Evolutionary conservation across 164 flowering plant genomes (phyloP), one percentile per base, ranked within the genome.

Genomic region (Protea cynaroides): DNA sequence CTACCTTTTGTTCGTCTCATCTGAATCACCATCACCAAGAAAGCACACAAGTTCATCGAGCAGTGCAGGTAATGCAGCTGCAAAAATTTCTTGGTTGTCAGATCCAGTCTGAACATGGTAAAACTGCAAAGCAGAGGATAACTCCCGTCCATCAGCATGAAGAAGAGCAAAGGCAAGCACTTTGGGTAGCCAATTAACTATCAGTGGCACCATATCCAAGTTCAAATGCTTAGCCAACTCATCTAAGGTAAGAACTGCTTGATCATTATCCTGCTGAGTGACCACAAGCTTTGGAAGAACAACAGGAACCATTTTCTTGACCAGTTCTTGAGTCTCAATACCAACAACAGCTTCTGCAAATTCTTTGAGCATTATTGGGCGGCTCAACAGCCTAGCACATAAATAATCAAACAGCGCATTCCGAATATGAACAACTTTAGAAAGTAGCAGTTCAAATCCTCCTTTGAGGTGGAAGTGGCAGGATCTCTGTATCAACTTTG

Each of bases 41-140:
- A 88, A 95, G 82, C 99, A 91, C 29, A 95, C 75, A 75, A 95
- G 95, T 77, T 95, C 99, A 72, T 92, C 94, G 44, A 95, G 81
- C 69, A 95, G 90, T 68, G 94, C 97, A 62, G 97, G 96, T 72
- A 95, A 80, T 68, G 96, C 99, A 71, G 97, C 99, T 58, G 92
- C 87, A 83, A 92, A 92, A 22, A 95, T 86, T 73, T 92, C 97
- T 69, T 84, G 81, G 74, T 78, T 86, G 77, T 84, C 82, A 34
- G 96, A 92, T 59, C 91, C 92, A 75, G 88, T 90, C 60, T 92
- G 92, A 36, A 70, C 78, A 61, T 86, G 86, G 82, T 95, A 95
- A 74, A 92, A 89, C 72, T 90, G 81, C 83, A 95, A 82, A 37
- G 87, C 84, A 67, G 86, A 81, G 58, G 73, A 56, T 56, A 92